Evolutionary conservation across 2,329 filamentous ascomycete genomes (phyloP), one percentile per base, ranked within the genome.

Genomic region (Venturia nashicola): DNA sequence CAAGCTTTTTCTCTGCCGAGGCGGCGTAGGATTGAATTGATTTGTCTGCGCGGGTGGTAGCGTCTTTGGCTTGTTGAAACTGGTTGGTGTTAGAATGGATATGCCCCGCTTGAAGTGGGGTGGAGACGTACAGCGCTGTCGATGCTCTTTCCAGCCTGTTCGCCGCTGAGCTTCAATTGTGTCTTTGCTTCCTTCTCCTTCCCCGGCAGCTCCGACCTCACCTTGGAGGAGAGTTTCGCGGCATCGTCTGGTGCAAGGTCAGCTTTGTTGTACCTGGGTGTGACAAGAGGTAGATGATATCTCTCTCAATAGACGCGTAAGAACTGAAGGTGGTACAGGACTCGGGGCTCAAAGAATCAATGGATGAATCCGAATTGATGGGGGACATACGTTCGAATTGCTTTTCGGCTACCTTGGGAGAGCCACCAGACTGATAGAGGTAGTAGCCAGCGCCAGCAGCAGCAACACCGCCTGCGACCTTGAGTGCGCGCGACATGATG

Each of bases 351-450:
- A 27, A 27, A 27, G 27, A 27, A 27, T 27, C 27, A 27, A 27
- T 27, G 27, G 27, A 27, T 27, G 27, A 27, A 27, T 27, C 27
- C 27, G 27, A 27, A 4, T 27, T 27, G 27, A 27, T 27, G 27
- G 27, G 27, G 27, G 27, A 27, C 86, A 57, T 78, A 96, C 93
- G 84, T 80, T 96, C 89, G 69, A 89, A 83, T 75, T 94, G 82
- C 81, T 93, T 89, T 82, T 91, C 85, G n/a, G 92, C 93, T 61
- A 83, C 85, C 76, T 88, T 90, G 61, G 90, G 82, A 74, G 86
- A 83, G 65, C 93, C 92, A 66, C 93, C 93, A 18, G 92, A 88
- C 61, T 78, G 82, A 81, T 96, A 99, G 67, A 97, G 83, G 80
- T 97, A 97, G 82, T 96, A 97, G 54, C 89, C 91, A 65, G 86